Conservation (phyloP, 768 basidiomycete species). For the Sporobolomyces roseus region DNA sequence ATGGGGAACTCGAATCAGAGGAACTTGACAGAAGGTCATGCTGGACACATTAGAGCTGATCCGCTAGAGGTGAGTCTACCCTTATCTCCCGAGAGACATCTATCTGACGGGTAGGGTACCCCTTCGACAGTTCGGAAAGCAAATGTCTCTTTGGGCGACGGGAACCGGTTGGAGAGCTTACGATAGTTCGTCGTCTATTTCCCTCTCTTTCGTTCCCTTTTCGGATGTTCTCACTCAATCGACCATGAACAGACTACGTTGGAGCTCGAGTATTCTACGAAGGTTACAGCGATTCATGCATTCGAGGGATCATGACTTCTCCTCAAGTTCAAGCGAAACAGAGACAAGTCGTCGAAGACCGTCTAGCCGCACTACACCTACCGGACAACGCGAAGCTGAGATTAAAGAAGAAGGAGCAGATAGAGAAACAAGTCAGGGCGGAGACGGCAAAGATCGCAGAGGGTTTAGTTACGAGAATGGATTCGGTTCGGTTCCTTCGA, state of each 20-base stretch:
- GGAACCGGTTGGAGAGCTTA: conserved; percentile 36
- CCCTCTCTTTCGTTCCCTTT: neutral
- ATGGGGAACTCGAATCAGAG: conserved; percentile 4
- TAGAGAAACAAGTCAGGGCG: conserved; percentile 8
- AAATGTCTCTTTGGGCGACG: conserved; percentile 33
- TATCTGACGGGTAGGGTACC: neutral
- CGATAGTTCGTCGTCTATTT: neutral
- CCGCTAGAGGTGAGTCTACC: conserved; percentile 30
- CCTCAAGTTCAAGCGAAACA: conserved; percentile 16
- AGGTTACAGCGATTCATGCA: conserved; percentile 32
- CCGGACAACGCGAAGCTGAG: neutral
- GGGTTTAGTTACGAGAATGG: conserved; percentile 35
- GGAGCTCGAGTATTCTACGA: conserved; percentile 31
- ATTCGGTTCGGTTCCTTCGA: conserved; percentile 28
- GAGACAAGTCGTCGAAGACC: neutral
- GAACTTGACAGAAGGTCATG: conserved; percentile 26
- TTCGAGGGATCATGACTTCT: conserved; percentile 16
- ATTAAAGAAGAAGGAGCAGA: conserved; percentile 5
- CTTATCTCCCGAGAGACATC: neutral
- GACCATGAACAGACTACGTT: conserved; percentile 38
- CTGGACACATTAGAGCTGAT: conserved; percentile 11
- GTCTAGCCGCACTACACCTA: neutral
- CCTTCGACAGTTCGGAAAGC: conserved; percentile 33
- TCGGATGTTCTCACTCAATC: neutral
- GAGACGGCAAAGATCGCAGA: conserved; percentile 8